Percentiles rank a stretch among this genome's conserved stretches.
These are phyloP conservation scores for Chlamydomonas sphaeroides DNA, from an alignment of 139 green algal species.

Conservation along the genomic window DNA sequence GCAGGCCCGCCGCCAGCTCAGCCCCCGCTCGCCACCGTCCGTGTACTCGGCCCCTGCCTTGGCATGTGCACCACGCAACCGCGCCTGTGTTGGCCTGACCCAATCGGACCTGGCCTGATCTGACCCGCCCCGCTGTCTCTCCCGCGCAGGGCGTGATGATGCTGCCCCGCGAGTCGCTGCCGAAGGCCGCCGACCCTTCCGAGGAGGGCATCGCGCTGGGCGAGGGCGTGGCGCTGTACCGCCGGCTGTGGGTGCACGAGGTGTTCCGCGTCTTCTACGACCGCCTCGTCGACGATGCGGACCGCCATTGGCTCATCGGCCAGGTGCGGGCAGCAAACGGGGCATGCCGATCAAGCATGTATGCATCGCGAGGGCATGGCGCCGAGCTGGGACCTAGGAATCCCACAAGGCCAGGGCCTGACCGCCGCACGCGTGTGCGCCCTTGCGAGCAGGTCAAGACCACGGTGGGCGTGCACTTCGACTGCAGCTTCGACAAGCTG, in stretches of 20 bases:
- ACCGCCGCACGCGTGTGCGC: too few relatives aligned
- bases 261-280: conserved; percentile 82
- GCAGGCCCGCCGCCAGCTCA: too few relatives aligned
- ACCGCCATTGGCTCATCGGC: conserved; percentile 73
- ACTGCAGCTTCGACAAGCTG: conserved; percentile 47
- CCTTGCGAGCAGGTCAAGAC: too few relatives aligned
- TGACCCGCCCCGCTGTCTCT: not conserved
- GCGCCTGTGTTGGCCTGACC: too few relatives aligned
- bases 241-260: conserved; percentile 84
- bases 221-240: conserved; percentile 52
- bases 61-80: too few relatives aligned
- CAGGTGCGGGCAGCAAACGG: too few relatives aligned
- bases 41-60: too few relatives aligned
- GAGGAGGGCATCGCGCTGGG: conserved; percentile 54
- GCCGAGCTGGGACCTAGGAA: not conserved
- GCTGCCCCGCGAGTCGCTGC: conserved; percentile 31
- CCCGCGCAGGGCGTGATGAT: conserved; percentile 47
- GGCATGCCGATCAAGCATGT: too few relatives aligned
- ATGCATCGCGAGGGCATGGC: conserved; percentile 26
- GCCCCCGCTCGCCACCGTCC: too few relatives aligned
- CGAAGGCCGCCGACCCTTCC: not conserved
- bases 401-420: not conserved
- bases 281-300: conserved; percentile 73
- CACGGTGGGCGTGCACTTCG: conserved; percentile 39
- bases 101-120: not conserved